A percentile compares a stretch with the other conserved stretches of the same genome.
These are phyloP conservation scores for Lophiotrema nucula DNA, from an alignment of 495 filamentous ascomycete species.

Conservation along the genomic window DNA sequence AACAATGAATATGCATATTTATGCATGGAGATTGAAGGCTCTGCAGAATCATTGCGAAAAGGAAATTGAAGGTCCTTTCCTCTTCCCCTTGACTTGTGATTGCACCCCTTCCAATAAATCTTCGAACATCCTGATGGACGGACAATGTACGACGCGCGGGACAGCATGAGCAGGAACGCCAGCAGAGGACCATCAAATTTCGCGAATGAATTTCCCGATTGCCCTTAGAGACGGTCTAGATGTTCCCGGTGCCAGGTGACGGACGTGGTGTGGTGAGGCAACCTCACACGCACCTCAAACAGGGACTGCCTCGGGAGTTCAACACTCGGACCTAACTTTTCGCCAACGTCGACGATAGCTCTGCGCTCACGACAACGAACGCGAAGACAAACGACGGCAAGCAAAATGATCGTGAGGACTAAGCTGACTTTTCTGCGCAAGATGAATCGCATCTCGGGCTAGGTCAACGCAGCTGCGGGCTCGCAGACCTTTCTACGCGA, in stretches of 20 bases:
- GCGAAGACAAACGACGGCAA: not conserved
- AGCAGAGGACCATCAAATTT: constrained; percentile 14
- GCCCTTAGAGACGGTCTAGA: constrained; percentile 9
- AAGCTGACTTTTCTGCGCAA: too few relatives aligned
- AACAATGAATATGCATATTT: too few relatives aligned
- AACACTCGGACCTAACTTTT: constrained; percentile 18
- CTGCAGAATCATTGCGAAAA: too few relatives aligned
- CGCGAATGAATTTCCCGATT: constrained; percentile 21
- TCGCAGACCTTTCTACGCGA: not conserved
- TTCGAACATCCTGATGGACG: too few relatives aligned
- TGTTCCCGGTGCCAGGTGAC: constrained; percentile 17
- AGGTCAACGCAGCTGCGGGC: too few relatives aligned
- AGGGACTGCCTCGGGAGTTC: constrained; percentile 30
- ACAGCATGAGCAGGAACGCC: constrained; percentile 6
- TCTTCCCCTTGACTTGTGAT: too few relatives aligned
- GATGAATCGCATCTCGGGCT: too few relatives aligned
- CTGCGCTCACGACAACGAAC: too few relatives aligned
- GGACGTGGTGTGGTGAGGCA: constrained; percentile 10
- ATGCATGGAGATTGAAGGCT: too few relatives aligned
- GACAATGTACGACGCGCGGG: not conserved
- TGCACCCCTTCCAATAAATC: too few relatives aligned
- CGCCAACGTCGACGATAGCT: constrained; percentile 5
- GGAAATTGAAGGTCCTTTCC: too few relatives aligned
- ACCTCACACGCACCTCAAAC: constrained; percentile 30
- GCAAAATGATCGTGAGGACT: too few relatives aligned